Conservation (phyloP, 2,329 filamentous ascomycete genomes). For the Colletotrichum eleusines region DNA sequence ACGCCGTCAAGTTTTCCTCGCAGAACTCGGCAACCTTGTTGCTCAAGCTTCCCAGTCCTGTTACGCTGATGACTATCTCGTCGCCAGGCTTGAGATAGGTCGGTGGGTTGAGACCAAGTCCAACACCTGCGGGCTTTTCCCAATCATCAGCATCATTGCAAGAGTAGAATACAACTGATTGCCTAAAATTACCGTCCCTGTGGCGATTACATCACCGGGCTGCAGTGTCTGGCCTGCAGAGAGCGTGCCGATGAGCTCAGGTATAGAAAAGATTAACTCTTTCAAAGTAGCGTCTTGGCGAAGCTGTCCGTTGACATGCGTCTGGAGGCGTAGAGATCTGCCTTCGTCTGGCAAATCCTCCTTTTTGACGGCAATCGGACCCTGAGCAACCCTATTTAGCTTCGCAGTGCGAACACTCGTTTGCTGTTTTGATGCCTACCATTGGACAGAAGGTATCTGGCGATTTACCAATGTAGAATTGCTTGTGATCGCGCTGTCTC, state of each 20-base stretch:
- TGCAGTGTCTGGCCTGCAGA: slow-evolving; percentile 58
- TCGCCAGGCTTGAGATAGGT: slow-evolving; percentile 56
- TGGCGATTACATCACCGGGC: slow-evolving; percentile 60
- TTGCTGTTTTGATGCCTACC: slow-evolving; percentile 45
- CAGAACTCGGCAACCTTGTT: slow-evolving; percentile 52
- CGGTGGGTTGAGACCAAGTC: slow-evolving; percentile 58
- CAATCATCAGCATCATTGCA: not conserved
- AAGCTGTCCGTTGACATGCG: slow-evolving; percentile 60
- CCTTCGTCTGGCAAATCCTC: slow-evolving; percentile 53
- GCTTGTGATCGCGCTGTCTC: slow-evolving; percentile 67
- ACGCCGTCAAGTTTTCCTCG: slow-evolving; percentile 46
- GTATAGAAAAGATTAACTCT: slow-evolving; percentile 60
- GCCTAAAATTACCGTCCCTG: slow-evolving; percentile 51
- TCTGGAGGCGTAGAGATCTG: slow-evolving; percentile 54
- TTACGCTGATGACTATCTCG: slow-evolving; percentile 55
- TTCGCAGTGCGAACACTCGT: not conserved
- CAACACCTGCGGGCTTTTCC: slow-evolving; percentile 56
- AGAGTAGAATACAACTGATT: fast-evolving
- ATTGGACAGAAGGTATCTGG: slow-evolving; percentile 68
- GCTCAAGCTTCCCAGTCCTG: slow-evolving; percentile 55
- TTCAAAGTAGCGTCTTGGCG: slow-evolving; percentile 58
- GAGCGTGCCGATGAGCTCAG: slow-evolving; percentile 55
- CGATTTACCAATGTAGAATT: slow-evolving; percentile 70
- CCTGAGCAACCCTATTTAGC: slow-evolving; percentile 46
- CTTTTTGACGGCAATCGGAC: slow-evolving; percentile 64